These are phyloP conservation scores for Fusarium sp. DNA, from an alignment of 2,329 filamentous ascomycete genomes.

Conservation along the genomic window DNA sequence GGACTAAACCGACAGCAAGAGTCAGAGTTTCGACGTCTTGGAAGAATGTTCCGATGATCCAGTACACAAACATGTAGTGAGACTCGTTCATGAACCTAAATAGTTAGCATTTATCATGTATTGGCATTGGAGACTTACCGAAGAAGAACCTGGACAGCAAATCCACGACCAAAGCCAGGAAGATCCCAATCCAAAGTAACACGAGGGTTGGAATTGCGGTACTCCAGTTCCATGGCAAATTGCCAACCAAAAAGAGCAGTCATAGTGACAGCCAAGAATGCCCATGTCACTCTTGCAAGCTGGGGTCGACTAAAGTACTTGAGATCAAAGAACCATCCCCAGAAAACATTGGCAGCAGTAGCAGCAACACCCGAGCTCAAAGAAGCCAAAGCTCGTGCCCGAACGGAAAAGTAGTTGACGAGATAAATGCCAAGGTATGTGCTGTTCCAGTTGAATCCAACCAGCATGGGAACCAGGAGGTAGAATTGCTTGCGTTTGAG, in stretches of 20 bases:
- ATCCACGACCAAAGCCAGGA: constrained; percentile 58
- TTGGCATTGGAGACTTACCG: constrained; percentile 44
- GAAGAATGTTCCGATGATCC: constrained; percentile 62
- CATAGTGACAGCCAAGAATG: constrained; percentile 55
- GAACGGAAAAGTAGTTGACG: constrained; percentile 63
- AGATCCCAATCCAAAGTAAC: constrained; percentile 59
- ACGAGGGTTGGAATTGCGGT: constrained; percentile 50
- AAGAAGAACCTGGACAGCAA: constrained; percentile 60
- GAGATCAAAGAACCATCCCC: constrained; percentile 62
- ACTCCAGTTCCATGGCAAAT: constrained; percentile 59
- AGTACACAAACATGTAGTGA: constrained; percentile 64
- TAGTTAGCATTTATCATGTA: background rate
- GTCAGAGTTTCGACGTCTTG: constrained; percentile 63
- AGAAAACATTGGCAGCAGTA: constrained; percentile 58
- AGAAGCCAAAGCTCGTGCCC: constrained; percentile 58
- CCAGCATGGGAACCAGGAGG: constrained; percentile 60
- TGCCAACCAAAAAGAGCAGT: constrained; percentile 59
- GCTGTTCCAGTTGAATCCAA: constrained; percentile 62
- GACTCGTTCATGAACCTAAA: constrained; percentile 61
- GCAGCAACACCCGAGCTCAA: constrained; percentile 59
- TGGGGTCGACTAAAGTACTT: constrained; percentile 54
- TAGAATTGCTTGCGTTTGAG: constrained; percentile 58
- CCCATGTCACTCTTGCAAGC: constrained; percentile 57
- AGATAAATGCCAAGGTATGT: constrained; percentile 65
- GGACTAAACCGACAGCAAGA: constrained; percentile 58